Base-by-base conservation (phyloP, 306 rosid species). In the Fragaria ananassa region DNA sequence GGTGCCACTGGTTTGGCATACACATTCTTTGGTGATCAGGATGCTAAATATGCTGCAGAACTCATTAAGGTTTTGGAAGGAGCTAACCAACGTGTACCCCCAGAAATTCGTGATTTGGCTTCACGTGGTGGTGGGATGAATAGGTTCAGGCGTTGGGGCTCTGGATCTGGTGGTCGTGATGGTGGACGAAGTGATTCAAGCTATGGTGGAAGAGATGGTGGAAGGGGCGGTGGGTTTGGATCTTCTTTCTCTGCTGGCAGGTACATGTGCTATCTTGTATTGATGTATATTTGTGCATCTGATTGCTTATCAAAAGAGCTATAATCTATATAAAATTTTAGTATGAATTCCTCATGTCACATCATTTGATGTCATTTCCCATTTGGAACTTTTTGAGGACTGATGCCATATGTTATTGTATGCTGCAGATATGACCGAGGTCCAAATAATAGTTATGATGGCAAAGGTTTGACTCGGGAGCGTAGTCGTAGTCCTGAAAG, bases 31-130 rank as follows among this genome's bases (percentile, higher is more conserved):
- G 98, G 93, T 41, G 99, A 96, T 67, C 98, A 96, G 79, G 99
- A 96, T 83, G 93, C 96, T 17, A 96, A 87, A 85, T 76, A 96
- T 86, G 98, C 98, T 34, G 84, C 94, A 14, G 97, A 96, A 84
- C 96, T 96, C 76, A 85, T 96, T 80, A 96, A 96, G 84, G 86
- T 96, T 76, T 83, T 96, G 90, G 99, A 96, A 90, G 99, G 98
- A 60, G 97, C 99, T 39, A 92, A 89, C 81, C 99, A 96, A 84
- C 84, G 75, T 49, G 99, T 96, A 2, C 97, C 99, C 35, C 86
- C 88, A 27, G 97, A 92, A 76, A 77, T 96, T 51, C 97, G 93
- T 66, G 96, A 93, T 45, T 29, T 96, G 90, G 93, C 94, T 60
- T 82, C 88, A 0, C 89, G 99, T 57, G 93, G 99, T 76, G 97